Percentiles rank a stretch among this genome's conserved stretches.
These are phyloP conservation scores for Hygrocybe punicea DNA, from an alignment of 768 basidiomycete genomes.

Conservation along the genomic window DNA sequence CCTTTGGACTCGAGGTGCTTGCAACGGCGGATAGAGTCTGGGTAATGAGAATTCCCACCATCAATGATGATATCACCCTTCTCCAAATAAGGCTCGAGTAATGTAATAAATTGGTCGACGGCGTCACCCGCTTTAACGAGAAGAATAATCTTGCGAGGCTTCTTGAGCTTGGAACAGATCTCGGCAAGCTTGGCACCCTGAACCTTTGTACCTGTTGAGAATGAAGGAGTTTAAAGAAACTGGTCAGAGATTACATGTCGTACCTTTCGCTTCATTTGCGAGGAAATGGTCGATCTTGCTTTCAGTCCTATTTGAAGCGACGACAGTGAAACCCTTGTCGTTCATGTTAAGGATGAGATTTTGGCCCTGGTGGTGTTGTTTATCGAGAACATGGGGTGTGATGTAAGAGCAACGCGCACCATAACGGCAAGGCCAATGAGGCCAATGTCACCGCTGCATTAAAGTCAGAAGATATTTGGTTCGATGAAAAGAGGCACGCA, in stretches of 20 bases:
- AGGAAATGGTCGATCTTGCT: slow-evolving; percentile 96
- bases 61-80: slow-evolving; percentile 98
- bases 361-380: slow-evolving; percentile 63
- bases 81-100: slow-evolving; percentile 87
- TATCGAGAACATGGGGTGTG: neutral
- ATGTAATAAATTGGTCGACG: slow-evolving; percentile 91
- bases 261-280: slow-evolving; percentile 96
- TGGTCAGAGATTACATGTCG: slow-evolving; percentile 15
- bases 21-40: slow-evolving; percentile 93
- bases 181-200: slow-evolving; percentile 92
- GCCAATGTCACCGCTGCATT: slow-evolving; percentile 86
- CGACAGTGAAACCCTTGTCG: slow-evolving; percentile 98
- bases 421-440: slow-evolving; percentile 99
- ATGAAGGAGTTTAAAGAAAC: slow-evolving; percentile 11
- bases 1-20: slow-evolving; percentile 93
- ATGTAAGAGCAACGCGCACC: slow-evolving; percentile 47
- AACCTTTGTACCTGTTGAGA: slow-evolving; percentile 77
- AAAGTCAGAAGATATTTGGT: slow-evolving; percentile 10
- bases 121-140: slow-evolving; percentile 97
- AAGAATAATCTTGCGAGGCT: slow-evolving; percentile 93
- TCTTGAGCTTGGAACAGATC: slow-evolving; percentile 89
- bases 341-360: slow-evolving; percentile 99
- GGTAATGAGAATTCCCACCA: slow-evolving; percentile 99
- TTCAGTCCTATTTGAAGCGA: slow-evolving; percentile 95
- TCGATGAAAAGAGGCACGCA: slow-evolving; percentile 16